Conservation (phyloP, 1,284 basidiomycete genomes). For the Apiotrichum brassicae region DNA sequence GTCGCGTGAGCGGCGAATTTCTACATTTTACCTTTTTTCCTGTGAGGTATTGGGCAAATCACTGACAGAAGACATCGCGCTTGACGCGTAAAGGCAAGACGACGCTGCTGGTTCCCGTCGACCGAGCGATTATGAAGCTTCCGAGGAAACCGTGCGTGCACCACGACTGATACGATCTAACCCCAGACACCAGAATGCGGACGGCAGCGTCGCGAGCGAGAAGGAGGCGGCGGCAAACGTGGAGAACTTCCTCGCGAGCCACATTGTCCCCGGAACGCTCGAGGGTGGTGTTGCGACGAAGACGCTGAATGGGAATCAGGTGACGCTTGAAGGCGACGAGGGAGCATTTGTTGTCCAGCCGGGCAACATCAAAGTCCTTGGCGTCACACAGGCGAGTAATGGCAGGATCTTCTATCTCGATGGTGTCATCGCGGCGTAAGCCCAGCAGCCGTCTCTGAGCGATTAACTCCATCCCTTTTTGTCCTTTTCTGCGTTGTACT, state of each 20-base stretch:
- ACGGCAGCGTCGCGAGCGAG: slow-evolving; percentile 18
- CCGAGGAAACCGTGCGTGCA: slow-evolving; percentile 38
- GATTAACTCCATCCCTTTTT: not conserved
- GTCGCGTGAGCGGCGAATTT: too few relatives aligned
- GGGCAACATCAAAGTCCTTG: slow-evolving; percentile 35
- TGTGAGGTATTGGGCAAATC: too few relatives aligned
- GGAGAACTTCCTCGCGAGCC: slow-evolving; percentile 37
- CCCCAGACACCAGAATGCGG: slow-evolving; percentile 21
- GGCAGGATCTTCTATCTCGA: slow-evolving; percentile 39
- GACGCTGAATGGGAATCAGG: slow-evolving; percentile 26
- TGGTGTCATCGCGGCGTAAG: slow-evolving; percentile 25
- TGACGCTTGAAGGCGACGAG: slow-evolving; percentile 23
- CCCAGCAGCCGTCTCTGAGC: too few relatives aligned
- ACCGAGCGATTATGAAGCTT: slow-evolving; percentile 37
- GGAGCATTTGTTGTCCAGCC: slow-evolving; percentile 33
- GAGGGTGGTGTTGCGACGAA: slow-evolving; percentile 8
- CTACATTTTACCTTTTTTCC: too few relatives aligned
- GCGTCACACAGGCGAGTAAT: slow-evolving; percentile 38
- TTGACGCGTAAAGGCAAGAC: slow-evolving; percentile 22
- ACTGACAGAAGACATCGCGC: slow-evolving; percentile 23
- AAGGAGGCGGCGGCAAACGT: slow-evolving; percentile 25
- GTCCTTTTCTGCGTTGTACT: not conserved
- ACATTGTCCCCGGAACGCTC: slow-evolving; percentile 33
- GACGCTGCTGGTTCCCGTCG: slow-evolving; percentile 42
- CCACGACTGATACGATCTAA: not conserved